Evolutionary conservation across 805 yeast species (phyloP).

Genomic region (Cyberlindnera euphorbiiphila): DNA sequence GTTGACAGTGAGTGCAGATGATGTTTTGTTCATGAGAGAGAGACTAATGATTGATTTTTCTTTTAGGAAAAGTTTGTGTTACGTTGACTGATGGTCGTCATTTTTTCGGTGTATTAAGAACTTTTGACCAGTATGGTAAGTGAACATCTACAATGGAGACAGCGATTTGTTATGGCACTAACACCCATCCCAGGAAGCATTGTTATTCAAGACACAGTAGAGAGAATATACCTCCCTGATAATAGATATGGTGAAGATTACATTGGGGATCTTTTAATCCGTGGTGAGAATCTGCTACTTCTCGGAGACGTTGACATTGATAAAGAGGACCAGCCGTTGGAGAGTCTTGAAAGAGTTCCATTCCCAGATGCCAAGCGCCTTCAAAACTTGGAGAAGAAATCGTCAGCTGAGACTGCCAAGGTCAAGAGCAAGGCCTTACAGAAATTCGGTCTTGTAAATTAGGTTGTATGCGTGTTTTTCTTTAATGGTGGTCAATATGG

Average conservation of each 20-base stretch:
- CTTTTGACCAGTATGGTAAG: slow-evolving; percentile 84
- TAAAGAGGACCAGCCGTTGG: slow-evolving; percentile 68
- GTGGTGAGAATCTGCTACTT: slow-evolving; percentile 95
- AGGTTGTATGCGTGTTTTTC: slow-evolving; percentile 44
- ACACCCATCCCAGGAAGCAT: slow-evolving; percentile 53
- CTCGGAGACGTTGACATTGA: slow-evolving; percentile 92
- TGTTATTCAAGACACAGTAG: slow-evolving; percentile 86
- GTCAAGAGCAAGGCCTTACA: slow-evolving; percentile 45
- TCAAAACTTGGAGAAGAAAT: slow-evolving; percentile 29
- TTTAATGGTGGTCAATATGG: too few relatives aligned
- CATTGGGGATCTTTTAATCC: slow-evolving; percentile 78
- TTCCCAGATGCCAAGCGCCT: slow-evolving; percentile 57
- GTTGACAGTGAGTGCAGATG: slow-evolving; percentile 54
- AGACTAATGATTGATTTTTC: neutral
- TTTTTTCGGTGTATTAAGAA: slow-evolving; percentile 83
- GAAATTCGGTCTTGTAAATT: slow-evolving; percentile 53
- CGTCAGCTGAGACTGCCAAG: slow-evolving; percentile 39
- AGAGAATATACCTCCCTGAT: slow-evolving; percentile 67
- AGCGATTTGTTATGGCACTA: too few relatives aligned
- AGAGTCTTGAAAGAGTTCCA: slow-evolving; percentile 51
- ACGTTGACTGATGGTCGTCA: slow-evolving; percentile 86
- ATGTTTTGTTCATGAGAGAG: neutral
- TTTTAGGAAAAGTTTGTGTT: slow-evolving; percentile 62
- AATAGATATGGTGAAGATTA: slow-evolving; percentile 67
- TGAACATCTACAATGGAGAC: slow-evolving; percentile 1